Evolutionary conservation across 2,329 filamentous ascomycete genomes (phyloP), one percentile per base, ranked within the genome.

Genomic region (Neobulgaria alba): DNA sequence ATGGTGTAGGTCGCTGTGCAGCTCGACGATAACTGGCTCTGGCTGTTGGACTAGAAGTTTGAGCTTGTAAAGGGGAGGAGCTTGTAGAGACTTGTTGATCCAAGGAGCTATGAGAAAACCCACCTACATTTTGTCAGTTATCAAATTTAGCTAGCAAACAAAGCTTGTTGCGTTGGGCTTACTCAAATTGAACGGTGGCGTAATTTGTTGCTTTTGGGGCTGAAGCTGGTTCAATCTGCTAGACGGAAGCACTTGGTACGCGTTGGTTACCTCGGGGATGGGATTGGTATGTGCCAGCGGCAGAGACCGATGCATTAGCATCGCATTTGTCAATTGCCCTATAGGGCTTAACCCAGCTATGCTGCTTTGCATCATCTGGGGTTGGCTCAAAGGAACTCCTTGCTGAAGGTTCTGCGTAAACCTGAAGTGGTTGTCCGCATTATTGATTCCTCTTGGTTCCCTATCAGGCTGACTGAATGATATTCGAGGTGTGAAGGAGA

Each of bases 141-240:
- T n/a, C n/a, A n/a, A n/a, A n/a, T n/a, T n/a, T n/a, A n/a, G n/a
- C n/a, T n/a, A n/a, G n/a, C n/a, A n/a, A n/a, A n/a, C n/a, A n/a
- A n/a, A n/a, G n/a, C n/a, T n/a, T n/a, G n/a, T n/a, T n/a, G n/a
- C 3, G 23, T 15, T 17, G 4, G 14, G 47, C 50, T 49, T 46
- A 60, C 57, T 51, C 2, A 54, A 35, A 18, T 51, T 55, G 36
- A 55, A 55, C 10, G 57, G 55, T 3, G 54, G 52, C 16, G 53
- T 56, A 26, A 53, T 33, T 26, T 59, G 55, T 23, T 56, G 53
- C 15, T 36, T 50, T 19, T 46, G 52, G 8, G 43, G 47, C 23
- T 58, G 53, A 9, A 56, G 40, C 14, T 49, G 47, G 10, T 45
- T 45, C 5, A 49, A 19, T 29, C 42, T 51, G 10, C 36, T 46